Conservation (phyloP, 2,329 filamentous ascomycete genomes). For the Claviceps humidiphila region DNA sequence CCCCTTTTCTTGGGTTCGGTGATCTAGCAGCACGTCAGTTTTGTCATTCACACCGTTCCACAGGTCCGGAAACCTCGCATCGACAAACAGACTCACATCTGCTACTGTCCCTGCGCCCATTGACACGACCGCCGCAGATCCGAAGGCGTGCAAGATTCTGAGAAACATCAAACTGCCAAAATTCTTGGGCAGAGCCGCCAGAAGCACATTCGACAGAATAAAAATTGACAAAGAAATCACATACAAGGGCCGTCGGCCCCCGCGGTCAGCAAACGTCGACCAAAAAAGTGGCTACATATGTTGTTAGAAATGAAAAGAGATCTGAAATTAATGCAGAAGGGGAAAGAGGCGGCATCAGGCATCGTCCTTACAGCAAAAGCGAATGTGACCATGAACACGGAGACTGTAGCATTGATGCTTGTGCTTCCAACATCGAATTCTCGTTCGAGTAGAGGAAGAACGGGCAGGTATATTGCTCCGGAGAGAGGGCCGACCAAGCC, state of each 20-base stretch:
- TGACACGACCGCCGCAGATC: conserved; percentile 27
- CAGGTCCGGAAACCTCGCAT: not conserved
- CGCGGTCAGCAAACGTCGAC: conserved; percentile 24
- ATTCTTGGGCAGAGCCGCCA: conserved; percentile 24
- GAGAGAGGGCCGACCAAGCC: conserved; percentile 29
- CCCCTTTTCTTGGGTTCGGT: conserved; percentile 24
- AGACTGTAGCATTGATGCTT: conserved; percentile 29
- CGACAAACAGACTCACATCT: conserved; percentile 14
- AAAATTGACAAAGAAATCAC: conserved; percentile 25
- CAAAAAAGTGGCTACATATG: conserved; percentile 24
- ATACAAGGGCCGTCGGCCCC: conserved; percentile 27
- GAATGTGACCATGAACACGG: conserved; percentile 30
- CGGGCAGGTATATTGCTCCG: conserved; percentile 30
- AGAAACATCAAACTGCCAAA: conserved; percentile 24
- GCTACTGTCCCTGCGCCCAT: conserved; percentile 30
- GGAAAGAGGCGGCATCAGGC: too few species aligned
- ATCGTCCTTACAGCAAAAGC: conserved; percentile 19
- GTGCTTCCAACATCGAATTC: conserved; percentile 23
- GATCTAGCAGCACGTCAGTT: conserved; percentile 8
- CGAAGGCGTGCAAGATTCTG: conserved; percentile 28
- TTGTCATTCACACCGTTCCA: not conserved
- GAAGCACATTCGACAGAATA: conserved; percentile 23
- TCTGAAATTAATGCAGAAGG: not conserved
- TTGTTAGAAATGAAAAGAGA: not conserved
- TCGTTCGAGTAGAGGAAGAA: conserved; percentile 22